Evolutionary conservation across 768 basidiomycete species (phyloP), one percentile per base, ranked within the genome.

Genomic region (Podaxis sp.): DNA sequence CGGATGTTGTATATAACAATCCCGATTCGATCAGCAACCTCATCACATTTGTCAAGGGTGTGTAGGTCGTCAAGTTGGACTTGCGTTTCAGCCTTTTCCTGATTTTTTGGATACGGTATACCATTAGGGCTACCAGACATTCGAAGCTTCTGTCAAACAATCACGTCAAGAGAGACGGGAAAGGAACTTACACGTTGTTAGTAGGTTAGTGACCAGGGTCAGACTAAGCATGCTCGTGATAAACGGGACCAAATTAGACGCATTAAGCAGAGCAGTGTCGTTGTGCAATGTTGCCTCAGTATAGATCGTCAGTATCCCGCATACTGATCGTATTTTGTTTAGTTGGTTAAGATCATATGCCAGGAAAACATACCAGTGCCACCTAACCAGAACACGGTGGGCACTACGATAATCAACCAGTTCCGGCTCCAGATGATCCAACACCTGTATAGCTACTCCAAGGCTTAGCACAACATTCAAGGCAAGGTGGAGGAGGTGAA

Each of bases 11-110:
- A 53, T 79, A 77, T 52, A 79, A 66, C 9, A 76, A 56, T 2
- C 76, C 77, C 9, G 76, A 78, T 64, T 78, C 76, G 38, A 78
- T 71, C 53, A 79, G 63, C 27, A 77, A 64, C 14, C 74, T 59
- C 57, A 75, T 66, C 2, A 75, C 68, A 18, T 66, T 67, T 11
- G 65, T 68, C 23, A 76, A 67, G 11, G 73, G 74, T 13, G 65
- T 67, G 18, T 64, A 65, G 32, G 61, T 50, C 16, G 63, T 55
- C 23, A 62, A 59, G 37, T 62, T 63, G 0, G 64, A 68, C 23
- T 67, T 65, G 21, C 68, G 66, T 61, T 66, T 69, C 27, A 72
- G 59, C 27, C 65, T 55, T 27, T 59, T 57, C 21, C 72, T 69
- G 38, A 77, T 68, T 5, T 59, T 65, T 72, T 76, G 76, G 25